Conservation (phyloP, 2,329 filamentous ascomycete species). For the Aspergillus calidoustus region DNA sequence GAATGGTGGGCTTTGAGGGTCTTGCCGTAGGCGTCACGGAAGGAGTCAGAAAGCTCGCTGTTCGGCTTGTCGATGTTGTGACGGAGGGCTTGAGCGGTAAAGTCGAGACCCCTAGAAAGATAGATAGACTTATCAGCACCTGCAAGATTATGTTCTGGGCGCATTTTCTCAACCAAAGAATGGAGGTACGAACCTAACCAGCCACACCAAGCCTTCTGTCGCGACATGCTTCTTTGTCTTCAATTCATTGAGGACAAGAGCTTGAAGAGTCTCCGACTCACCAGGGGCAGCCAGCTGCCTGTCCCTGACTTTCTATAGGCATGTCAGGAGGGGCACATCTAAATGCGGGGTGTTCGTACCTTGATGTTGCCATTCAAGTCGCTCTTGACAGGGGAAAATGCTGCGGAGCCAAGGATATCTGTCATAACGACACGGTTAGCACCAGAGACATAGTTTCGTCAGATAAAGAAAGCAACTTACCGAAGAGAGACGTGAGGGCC, state of each 20-base stretch:
- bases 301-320: constrained; percentile 79
- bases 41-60: constrained; percentile 83
- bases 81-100: constrained; percentile 83
- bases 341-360: constrained; percentile 53
- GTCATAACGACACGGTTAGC: constrained; percentile 18
- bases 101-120: constrained; percentile 77
- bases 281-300: constrained; percentile 77
- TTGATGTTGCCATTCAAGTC: constrained; percentile 93
- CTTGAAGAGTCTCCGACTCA: constrained; percentile 83
- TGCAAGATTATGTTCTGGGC: neutral
- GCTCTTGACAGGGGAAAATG: constrained; percentile 87
- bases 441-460: neutral
- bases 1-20: constrained; percentile 93
- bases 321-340: constrained; percentile 17
- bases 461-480: constrained; percentile 51
- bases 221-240: constrained; percentile 87
- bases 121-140: constrained; percentile 5
- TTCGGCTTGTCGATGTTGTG: constrained; percentile 70
- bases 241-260: constrained; percentile 83
- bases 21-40: constrained; percentile 79
- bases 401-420: constrained; percentile 68
- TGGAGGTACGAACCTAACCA: constrained; percentile 69
- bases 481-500: constrained; percentile 83
- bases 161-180: neutral
- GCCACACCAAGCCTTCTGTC: constrained; percentile 88